Conservation (phyloP, 139 green algal genomes). For the Yamagishiella unicocca region DNA sequence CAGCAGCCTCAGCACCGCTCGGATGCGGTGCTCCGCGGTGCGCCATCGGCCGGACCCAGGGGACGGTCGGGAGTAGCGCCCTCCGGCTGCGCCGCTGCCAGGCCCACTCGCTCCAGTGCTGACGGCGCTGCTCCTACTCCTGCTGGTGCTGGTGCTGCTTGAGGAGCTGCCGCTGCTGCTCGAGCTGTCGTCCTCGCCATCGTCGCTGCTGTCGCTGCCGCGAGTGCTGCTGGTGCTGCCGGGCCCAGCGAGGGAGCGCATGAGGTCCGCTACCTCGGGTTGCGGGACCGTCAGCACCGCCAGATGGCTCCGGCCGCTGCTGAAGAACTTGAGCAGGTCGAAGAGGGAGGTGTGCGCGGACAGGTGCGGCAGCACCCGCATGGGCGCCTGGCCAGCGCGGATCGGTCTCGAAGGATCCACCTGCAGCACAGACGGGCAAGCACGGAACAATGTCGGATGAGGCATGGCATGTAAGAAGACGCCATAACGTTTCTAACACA, state of each 20-base stretch:
- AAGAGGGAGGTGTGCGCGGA: conserved; percentile 69
- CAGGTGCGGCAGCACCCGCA: conserved; percentile 51
- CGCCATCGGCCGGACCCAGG: conserved; percentile 3
- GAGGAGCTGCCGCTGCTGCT: conserved; percentile 1
- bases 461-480: too few species aligned
- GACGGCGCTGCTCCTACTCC: background rate
- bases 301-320: conserved; percentile 85
- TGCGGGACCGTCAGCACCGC: conserved; percentile 44
- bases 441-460: too few species aligned
- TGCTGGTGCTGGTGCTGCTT: background rate
- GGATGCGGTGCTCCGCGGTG: conserved; percentile 25
- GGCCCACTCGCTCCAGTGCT: background rate
- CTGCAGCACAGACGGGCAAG: background rate
- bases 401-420: background rate
- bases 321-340: conserved; percentile 91
- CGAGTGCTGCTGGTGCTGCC: conserved; percentile 32
- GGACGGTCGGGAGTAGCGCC: background rate
- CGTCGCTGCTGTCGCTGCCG: conserved; percentile 14
- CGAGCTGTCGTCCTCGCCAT: background rate
- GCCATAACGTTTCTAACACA: too few species aligned
- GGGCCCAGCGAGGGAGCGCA: background rate
- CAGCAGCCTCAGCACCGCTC: conserved; percentile 24
- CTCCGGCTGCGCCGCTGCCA: background rate
- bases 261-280: background rate
- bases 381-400: background rate